Evolutionary conservation across 495 filamentous ascomycete genomes (phyloP), one percentile per base, ranked within the genome.

Genomic region (Aspergillus egyptiacus): DNA sequence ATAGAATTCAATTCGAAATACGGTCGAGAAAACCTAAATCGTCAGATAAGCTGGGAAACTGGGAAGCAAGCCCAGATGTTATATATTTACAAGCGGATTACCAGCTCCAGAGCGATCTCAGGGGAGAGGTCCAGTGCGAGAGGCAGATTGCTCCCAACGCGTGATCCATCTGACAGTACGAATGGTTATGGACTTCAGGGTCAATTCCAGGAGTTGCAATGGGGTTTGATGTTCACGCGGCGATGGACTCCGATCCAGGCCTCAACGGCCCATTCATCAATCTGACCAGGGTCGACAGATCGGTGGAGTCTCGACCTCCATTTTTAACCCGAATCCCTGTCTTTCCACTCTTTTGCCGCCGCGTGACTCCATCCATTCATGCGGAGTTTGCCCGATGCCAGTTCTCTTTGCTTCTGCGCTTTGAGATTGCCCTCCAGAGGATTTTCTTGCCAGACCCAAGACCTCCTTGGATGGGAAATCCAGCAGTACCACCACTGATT

Each of bases 221-320:
- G n/a, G n/a, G n/a, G n/a, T n/a, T n/a, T n/a, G n/a, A 59, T 56
- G 50, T 60, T n/a, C 57, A 60, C 50, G 57, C 51, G 50, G 50
- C 48, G 53, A 49, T 50, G 34, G 18, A 25, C 35, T 17, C 28
- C 36, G 37, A 49, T 50, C 57, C 57, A 60, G 57, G 47, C 53
- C 57, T 37, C 50, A 56, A 51, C 52, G 52, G 56, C 56, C n/a
- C 57, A 56, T 60, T 46, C 53, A 59, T 50, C 57, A 47, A 59
- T 59, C 57, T 41, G 42, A 45, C 51, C 44, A 52, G 56, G 56
- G 52, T 54, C 50, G 36, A 23, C 50, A 35, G 20, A 32, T 37
- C 34, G 33, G 47, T 48, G 47, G 55, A 48, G n/a, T 39, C 50
- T 24, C 33, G 33, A 35, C 27, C 53, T 44, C 28, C 48, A 39